Evolutionary conservation across 2,329 filamentous ascomycete genomes (phyloP), one percentile per base, ranked within the genome.

Genomic region (Cadophora sp.): DNA sequence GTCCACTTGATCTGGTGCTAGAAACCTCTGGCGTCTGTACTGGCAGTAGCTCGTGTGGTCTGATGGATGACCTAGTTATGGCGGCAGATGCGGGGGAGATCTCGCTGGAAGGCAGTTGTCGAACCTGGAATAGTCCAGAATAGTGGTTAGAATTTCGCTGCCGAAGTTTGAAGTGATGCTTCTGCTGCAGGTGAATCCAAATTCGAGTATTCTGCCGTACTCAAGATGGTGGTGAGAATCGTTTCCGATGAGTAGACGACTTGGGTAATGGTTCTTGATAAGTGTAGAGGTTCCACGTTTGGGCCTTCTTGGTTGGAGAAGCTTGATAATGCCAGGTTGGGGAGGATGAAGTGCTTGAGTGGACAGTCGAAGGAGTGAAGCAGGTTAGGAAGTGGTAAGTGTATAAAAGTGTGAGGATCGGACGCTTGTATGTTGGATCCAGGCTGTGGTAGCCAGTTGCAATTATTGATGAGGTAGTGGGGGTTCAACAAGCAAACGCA

Each of bases 401-500:
- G 46, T 48, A 50, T 22, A 46, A n/a, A 34, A 56, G 31, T 26
- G 29, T 37, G 68, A 67, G 62, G 64, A 69, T 68, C 58, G 43
- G 63, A 65, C 55, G 62, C 62, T 68, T 34, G 65, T 61, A 53
- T 59, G 59, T 61, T 56, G 65, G 59, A 27, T 53, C n/a, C 27
- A 34, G 59, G 29, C 53, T 58, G 48, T 53, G 62, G 65, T 37
- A 60, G 62, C 58, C 65, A 69, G 68, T 67, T 64, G 65, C 61
- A 64, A 59, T 34, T 64, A 56, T 62, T 64, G 26, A 56, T 56
- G 61, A 59, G 66, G 68, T 56, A 64, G 51, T 60, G 63, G 65
- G 64, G 63, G 58, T 63, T 64, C 14, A 66, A 67, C 37, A 66
- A 60, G 66, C 53, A 63, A 67, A 66, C 22, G 61, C 63, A 70